These are phyloP conservation scores for Aspergillus sp. DNA, from an alignment of 2,329 filamentous ascomycete genomes.

Conservation along the genomic window DNA sequence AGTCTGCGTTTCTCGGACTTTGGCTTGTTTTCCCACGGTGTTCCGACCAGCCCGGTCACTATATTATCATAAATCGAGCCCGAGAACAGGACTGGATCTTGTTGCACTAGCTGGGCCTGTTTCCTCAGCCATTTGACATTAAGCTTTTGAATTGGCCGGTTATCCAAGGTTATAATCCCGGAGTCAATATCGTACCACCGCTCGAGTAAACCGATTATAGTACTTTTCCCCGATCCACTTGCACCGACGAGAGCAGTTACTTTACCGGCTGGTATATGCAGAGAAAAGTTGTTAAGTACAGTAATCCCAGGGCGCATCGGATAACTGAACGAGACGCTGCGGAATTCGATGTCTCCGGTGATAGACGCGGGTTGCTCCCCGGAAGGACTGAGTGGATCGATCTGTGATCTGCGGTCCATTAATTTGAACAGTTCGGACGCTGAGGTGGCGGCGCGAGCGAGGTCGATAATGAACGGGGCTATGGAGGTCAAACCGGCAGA, in stretches of 20 bases:
- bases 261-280: constrained; percentile 40
- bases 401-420: constrained; percentile 29
- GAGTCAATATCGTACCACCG: constrained; percentile 62
- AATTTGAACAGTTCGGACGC: constrained; percentile 41
- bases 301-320: constrained; percentile 40
- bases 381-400: background rate
- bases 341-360: background rate
- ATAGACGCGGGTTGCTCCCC: background rate
- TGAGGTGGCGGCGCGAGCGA: constrained; percentile 42
- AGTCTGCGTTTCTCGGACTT: constrained; percentile 5
- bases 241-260: constrained; percentile 62
- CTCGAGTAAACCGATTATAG: constrained; percentile 69
- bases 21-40: constrained; percentile 29
- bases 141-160: constrained; percentile 32
- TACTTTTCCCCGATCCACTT: constrained; percentile 72
- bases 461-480: constrained; percentile 37
- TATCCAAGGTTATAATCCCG: constrained; percentile 40
- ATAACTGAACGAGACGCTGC: constrained; percentile 20
- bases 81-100: constrained; percentile 81
- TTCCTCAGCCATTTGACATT: constrained; percentile 27
- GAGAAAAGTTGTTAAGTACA: constrained; percentile 34
- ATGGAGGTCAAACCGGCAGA: constrained; percentile 34
- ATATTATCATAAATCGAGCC: constrained; percentile 84
- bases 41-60: constrained; percentile 49
- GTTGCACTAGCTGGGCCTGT: constrained; percentile 22